Percentiles rank a stretch among this genome's conserved stretches.
Conservation (phyloP, 345 rosid species). For the Nasturtium officinale region DNA sequence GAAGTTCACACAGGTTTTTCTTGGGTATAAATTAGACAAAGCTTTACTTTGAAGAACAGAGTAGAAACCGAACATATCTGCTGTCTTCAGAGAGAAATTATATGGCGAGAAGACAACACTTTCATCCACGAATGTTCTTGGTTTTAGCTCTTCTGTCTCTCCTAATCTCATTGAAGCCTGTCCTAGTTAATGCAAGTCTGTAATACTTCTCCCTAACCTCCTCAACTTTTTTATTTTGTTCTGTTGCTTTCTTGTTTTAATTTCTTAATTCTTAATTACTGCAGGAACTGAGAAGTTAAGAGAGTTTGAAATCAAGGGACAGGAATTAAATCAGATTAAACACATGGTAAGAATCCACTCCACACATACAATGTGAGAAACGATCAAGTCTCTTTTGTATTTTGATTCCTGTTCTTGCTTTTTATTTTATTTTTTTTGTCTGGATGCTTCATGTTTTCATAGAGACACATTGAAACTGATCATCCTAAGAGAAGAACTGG, state of each 20-base stretch:
- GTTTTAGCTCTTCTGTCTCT: constrained; percentile 27
- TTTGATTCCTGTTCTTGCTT: constrained; percentile 18
- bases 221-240: constrained; percentile 19
- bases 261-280: constrained; percentile 15
- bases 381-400: background rate
- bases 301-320: constrained; percentile 11
- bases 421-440: background rate
- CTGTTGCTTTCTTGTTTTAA: constrained; percentile 9
- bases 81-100: constrained; percentile 1
- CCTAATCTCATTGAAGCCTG: constrained; percentile 4
- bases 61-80: constrained; percentile 17
- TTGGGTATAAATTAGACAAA: constrained; percentile 17
- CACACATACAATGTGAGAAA: constrained; percentile 20
- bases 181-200: constrained; percentile 34
- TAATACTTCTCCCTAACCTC: constrained; percentile 19
- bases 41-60: constrained; percentile 10
- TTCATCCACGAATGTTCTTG: constrained; percentile 10
- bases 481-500: constrained; percentile 16
- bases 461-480: constrained; percentile 29
- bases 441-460: constrained; percentile 1
- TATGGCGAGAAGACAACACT: constrained; percentile 38
- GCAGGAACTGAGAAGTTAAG: constrained; percentile 11
- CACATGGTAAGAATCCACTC: constrained; percentile 29
- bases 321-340: background rate
- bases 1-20: background rate